phyloP scores from a whole-genome alignment of 768 basidiomycete species.

The Phlegmacium glaucopus region DNA sequence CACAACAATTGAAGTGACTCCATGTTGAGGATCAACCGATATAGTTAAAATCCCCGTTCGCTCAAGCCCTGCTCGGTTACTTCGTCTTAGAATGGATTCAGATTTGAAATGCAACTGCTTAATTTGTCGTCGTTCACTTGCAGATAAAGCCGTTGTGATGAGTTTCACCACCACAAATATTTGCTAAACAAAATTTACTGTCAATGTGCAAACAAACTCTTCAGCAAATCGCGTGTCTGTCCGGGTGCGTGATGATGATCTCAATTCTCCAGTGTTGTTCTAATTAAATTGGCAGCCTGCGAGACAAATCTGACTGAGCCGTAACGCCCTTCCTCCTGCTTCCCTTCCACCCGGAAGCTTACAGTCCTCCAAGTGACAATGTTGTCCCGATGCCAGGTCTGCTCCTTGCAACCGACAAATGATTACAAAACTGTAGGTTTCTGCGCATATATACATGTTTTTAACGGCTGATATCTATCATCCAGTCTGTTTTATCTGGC shows the following conservation, averaged over 20 bases:
- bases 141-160: slow-evolving; percentile 85
- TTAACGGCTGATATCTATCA: slow-evolving; percentile 1
- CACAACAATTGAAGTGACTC: slow-evolving; percentile 90
- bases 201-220: slow-evolving; percentile 79
- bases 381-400: slow-evolving; percentile 59
- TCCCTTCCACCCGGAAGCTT: background rate
- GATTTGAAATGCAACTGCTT: slow-evolving; percentile 80
- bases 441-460: slow-evolving; percentile 31
- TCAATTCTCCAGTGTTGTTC: background rate
- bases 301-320: slow-evolving; percentile 79
- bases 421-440: slow-evolving; percentile 81
- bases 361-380: slow-evolving; percentile 42
- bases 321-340: slow-evolving; percentile 34
- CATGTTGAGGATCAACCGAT: background rate
- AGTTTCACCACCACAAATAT: slow-evolving; percentile 25
- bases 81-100: slow-evolving; percentile 61
- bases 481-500: slow-evolving; percentile 81
- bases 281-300: slow-evolving; percentile 49
- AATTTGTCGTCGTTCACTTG: slow-evolving; percentile 62
- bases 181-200: background rate
- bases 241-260: slow-evolving; percentile 54
- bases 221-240: slow-evolving; percentile 73
- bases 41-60: background rate
- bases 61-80: background rate
- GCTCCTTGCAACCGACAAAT: slow-evolving; percentile 81